Conservation (phyloP, 352 stramenopile genomes). For the Peronosclerospora sorghi region DNA sequence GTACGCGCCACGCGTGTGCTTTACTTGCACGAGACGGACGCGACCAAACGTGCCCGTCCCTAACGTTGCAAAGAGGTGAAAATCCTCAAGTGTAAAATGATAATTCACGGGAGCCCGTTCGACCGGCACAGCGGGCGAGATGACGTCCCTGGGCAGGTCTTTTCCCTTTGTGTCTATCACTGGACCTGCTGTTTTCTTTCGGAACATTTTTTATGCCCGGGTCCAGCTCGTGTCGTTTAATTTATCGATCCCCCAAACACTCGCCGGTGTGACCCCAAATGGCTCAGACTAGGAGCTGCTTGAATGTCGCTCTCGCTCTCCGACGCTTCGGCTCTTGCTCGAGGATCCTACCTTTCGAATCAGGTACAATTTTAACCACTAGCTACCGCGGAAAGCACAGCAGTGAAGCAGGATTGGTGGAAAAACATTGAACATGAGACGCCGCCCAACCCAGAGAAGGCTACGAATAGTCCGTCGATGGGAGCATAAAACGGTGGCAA, state of each 20-base stretch:
- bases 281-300: conserved; percentile 1
- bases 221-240: background rate
- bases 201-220: conserved; percentile 25
- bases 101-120: conserved; percentile 14
- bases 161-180: conserved; percentile 15
- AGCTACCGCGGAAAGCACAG: too few species aligned
- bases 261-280: conserved; percentile 13
- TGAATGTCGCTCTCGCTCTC: conserved; percentile 6
- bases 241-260: conserved; percentile 5
- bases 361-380: too few species aligned
- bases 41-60: conserved; percentile 85
- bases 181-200: conserved; percentile 22
- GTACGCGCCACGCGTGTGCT: conserved; percentile 32
- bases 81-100: conserved; percentile 50
- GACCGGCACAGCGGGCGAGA: conserved; percentile 40
- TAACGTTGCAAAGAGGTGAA: conserved; percentile 69
- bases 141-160: conserved; percentile 35
- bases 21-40: conserved; percentile 73
- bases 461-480: too few species aligned
- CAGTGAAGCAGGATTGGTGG: too few species aligned
- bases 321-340: conserved; percentile 12
- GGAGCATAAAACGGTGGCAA: too few species aligned
- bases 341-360: too few species aligned
- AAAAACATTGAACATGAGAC: too few species aligned
- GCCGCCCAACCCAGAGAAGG: too few species aligned